Percentiles rank a stretch among this genome's conserved stretches.
phyloP scores from a whole-genome alignment of 176 grass and related monocot genomes.

The Eragrostis nindensis region DNA sequence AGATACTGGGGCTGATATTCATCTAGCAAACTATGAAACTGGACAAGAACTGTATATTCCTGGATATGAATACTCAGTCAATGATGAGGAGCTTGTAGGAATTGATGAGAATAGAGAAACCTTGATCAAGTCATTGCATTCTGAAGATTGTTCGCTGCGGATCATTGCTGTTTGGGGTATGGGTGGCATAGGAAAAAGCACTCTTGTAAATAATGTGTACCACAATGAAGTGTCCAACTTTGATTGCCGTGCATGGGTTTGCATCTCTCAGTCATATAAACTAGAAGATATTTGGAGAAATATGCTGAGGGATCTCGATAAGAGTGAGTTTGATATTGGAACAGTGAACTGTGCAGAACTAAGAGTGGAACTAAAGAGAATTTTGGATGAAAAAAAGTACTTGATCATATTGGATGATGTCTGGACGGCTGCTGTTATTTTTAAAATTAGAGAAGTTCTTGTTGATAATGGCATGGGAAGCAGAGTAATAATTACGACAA shows the following conservation, averaged over 20 bases:
- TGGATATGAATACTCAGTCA: constrained; percentile 4
- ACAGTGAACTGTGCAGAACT: constrained; percentile 16
- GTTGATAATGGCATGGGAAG: constrained; percentile 11
- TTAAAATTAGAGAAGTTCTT: constrained; percentile 22
- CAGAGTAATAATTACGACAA: constrained; percentile 49
- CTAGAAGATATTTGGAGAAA: constrained; percentile 25
- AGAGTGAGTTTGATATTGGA: constrained; percentile 5
- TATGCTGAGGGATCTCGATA: constrained; percentile 25
- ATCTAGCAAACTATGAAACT: background rate
- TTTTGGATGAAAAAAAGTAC: constrained; percentile 16
- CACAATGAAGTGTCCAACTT: constrained; percentile 34
- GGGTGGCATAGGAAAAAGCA: constrained; percentile 58
- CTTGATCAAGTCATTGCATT: constrained; percentile 26
- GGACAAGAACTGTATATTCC: constrained; percentile 8
- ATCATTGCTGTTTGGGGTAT: constrained; percentile 59
- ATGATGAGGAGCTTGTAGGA: constrained; percentile 48
- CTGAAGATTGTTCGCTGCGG: background rate
- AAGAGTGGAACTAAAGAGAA: background rate
- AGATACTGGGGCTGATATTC: background rate
- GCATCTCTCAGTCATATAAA: constrained; percentile 37
- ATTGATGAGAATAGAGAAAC: constrained; percentile 30
- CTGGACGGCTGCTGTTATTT: constrained; percentile 10
- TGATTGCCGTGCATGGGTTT: constrained; percentile 37
- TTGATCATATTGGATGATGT: constrained; percentile 58
- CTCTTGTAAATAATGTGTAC: constrained; percentile 55